Evolutionary conservation across 1,139 yeast species (phyloP), one percentile per base, ranked within the genome.

Genomic region (Scheffersomyces segobiensis): DNA sequence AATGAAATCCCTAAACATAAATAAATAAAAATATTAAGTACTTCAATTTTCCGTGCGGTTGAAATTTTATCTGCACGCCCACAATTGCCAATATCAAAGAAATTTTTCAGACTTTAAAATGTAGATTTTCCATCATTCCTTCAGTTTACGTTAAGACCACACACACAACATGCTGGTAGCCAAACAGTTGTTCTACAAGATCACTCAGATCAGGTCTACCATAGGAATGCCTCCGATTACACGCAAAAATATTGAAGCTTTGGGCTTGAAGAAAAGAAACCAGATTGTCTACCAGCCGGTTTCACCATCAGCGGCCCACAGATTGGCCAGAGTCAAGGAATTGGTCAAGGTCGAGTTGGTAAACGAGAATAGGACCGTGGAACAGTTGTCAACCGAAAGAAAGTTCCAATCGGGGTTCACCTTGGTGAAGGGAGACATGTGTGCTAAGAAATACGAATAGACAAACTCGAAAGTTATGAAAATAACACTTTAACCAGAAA

Each of bases 281-380:
- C 87, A 88, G 53, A 84, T 88, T 1, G 88, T 87, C 5, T 93
- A 89, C 75, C 93, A 88, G 67, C 78, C 78, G 54, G 93, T 91
- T 12, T 82, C 89, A 24, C 93, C 96, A 21, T 84, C 89, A 49
- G 84, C 89, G 59, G 98, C 98, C 6, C 97, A 97, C 71, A 88
- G 89, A 77, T 82, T 95, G 60, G 86, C 92, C 54, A 81, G 84
- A 60, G 91, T 95, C 57, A 95, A 95, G 73, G 98, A 95, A 72
- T 79, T 95, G 58, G 95, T 95, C n/a, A 84, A 84, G 59, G 96
- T 95, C 42, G 96, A 93, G 65, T 78, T 93, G 52, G 88, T 89
- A 8, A 87, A 87, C 53, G 75, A 80, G 49, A 74, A 72, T 26
- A 73, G 84, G 66, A 72, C 85, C 1, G 81, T 78, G 54, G 71